Evolutionary conservation across 352 stramenopile species (phyloP).

Genomic region (Globisporangium yorkense): DNA sequence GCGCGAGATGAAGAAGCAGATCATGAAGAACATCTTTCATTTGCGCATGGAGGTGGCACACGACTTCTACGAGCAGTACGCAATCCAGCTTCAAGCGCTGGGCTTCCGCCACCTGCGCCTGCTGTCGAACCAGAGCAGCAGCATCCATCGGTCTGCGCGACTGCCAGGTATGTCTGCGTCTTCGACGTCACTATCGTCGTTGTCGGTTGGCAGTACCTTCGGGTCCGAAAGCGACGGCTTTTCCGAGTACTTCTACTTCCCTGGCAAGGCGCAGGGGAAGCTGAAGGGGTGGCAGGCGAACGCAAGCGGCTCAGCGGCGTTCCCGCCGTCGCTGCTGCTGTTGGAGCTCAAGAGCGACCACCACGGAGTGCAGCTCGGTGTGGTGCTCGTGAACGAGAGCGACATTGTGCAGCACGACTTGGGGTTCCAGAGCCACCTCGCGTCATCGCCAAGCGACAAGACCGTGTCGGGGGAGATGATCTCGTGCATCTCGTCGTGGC

Average conservation of each 20-base stretch:
- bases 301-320: constrained; percentile 5
- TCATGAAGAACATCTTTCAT: constrained; percentile 62
- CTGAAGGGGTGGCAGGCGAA: constrained; percentile 20
- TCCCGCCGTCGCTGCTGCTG: constrained; percentile 34
- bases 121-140: constrained; percentile 19
- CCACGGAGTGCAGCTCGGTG: constrained; percentile 51
- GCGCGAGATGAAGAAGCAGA: constrained; percentile 64
- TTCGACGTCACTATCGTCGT: constrained; percentile 11
- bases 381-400: constrained; percentile 52
- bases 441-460: constrained; percentile 1
- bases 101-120: constrained; percentile 61
- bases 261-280: constrained; percentile 21
- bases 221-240: constrained; percentile 41
- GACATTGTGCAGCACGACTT: constrained; percentile 62
- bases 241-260: constrained; percentile 63
- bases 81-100: constrained; percentile 44
- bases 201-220: constrained; percentile 26
- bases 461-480: constrained; percentile 31
- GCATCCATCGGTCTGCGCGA: not conserved
- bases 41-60: constrained; percentile 62
- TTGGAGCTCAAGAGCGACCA: constrained; percentile 75
- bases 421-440: constrained; percentile 43
- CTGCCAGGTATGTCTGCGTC: not conserved
- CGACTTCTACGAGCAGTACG: constrained; percentile 68
- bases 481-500: constrained; percentile 37